Evolutionary conservation across 345 rosid genomes (phyloP), one percentile per base, ranked within the genome.

Genomic region (Aquilaria yunnanensis): DNA sequence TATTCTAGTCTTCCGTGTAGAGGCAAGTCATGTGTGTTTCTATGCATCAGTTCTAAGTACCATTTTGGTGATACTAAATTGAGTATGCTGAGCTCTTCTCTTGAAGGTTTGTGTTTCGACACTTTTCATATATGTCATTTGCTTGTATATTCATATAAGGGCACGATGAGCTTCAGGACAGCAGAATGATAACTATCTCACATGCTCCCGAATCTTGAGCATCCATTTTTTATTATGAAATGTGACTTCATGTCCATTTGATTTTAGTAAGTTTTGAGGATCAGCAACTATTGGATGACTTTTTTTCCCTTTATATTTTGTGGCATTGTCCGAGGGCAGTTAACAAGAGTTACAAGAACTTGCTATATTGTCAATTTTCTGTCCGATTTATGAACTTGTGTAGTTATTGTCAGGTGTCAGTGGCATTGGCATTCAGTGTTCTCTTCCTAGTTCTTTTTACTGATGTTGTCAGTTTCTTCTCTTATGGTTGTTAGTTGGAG

Each of bases 401-500:
- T 23, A 23, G 23, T 23, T 23, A 23, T 23, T 23, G 23, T 23
- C 23, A 23, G 23, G 23, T 0, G 1, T 23, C 23, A 23, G 23
- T 23, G 23, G 23, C 23, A 23, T 23, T 23, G 23, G 23, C 23
- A 23, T 23, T 23, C 23, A 23, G 23, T 23, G 23, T 23, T 23
- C 23, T 23, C 23, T 23, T 23, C 23, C 23, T 23, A 23, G 23
- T 23, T 23, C 23, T 23, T 23, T 23, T 23, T 23, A 23, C 23
- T 23, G 23, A 23, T 23, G 23, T 23, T 23, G 1, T 23, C 23
- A 23, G 23, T 23, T 23, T 23, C 23, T 23, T 23, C 23, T 23
- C 32, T 9, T 51, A 12, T 60, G 32, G 7, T 33, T 76, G 72
- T 69, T 83, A 89, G 97, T 72, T 95, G 79, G 97, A 95, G 79